Evolutionary conservation across 768 basidiomycete species (phyloP), one percentile per base, ranked within the genome.

Genomic region (Lactarius indigo): DNA sequence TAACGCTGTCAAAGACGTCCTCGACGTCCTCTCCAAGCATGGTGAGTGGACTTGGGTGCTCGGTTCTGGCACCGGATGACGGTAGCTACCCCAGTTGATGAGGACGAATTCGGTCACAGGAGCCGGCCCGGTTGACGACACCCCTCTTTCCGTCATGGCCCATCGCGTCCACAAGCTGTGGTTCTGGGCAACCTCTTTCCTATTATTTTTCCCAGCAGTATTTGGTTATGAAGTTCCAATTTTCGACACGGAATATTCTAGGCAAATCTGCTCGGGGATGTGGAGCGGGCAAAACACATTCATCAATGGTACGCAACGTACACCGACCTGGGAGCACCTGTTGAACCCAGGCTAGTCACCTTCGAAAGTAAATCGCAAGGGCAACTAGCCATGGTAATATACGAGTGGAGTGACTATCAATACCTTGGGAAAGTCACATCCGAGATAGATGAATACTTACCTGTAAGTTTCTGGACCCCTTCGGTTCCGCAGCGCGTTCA

Each of bases 191-290:
- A 69, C 59, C 68, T 72, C 73, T 58, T 73, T 70, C 59, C 69
- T 74, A 15, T 37, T 61, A 57, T 64, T 47, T 13, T 64, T 65
- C 52, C 63, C 66, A 33, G 68, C 63, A 63, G 74, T 68, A 64
- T 69, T 75, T 61, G 86, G 85, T 17, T 91, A 85, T 77, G 82
- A 89, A 64, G 85, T 86, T 57, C 79, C 86, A 26, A 84, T 96
- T 42, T 75, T 84, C 37, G 90, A 90, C 76, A 86, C 85, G 75
- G 93, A 94, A 77, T 88, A 88, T 78, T 85, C 90, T 35, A 85
- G 92, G 57, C 94, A 98, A 81, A 88, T 90, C 76, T 98, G 96
- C 78, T 93, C 91, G 68, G 96, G 96, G 61, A 96, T 98, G 93
- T 98, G 92, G 87, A 91, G 85, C 31, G 86, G 87, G 44, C 74